phyloP scores from a whole-genome alignment of 208 protist species.

The Trichomonas vaginalis region DNA sequence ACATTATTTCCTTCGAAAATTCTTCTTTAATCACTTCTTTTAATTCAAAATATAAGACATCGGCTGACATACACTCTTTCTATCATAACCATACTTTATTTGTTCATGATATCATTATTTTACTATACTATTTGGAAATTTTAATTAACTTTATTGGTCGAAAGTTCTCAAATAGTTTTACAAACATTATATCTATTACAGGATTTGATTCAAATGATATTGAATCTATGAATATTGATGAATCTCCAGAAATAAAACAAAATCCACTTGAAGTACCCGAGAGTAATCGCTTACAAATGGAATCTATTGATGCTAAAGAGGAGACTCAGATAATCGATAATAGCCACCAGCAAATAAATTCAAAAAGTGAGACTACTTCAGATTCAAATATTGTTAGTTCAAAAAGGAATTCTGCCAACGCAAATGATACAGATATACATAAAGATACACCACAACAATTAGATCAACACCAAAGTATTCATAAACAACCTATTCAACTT shows the following conservation, averaged over 20 bases:
- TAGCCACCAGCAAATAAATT: too few relatives aligned
- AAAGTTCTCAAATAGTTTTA: neutral
- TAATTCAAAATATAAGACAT: neutral
- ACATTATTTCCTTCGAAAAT: neutral
- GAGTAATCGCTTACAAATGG: too few relatives aligned
- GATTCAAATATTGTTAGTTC: too few relatives aligned
- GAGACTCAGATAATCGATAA: too few relatives aligned
- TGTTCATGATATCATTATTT: neutral
- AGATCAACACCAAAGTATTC: too few relatives aligned
- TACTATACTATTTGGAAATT: neutral
- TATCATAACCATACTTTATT: neutral
- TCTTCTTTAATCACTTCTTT: neutral
- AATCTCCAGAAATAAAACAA: neutral
- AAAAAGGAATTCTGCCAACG: too few relatives aligned
- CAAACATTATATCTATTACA: neutral
- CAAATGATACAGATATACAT: too few relatives aligned
- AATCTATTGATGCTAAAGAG: too few relatives aligned
- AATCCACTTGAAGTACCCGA: neutral
- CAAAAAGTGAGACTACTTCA: too few relatives aligned
- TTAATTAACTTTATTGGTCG: neutral
- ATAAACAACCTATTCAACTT: too few relatives aligned
- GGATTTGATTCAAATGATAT: neutral
- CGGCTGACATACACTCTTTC: neutral
- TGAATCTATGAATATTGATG: neutral
- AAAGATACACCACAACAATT: too few relatives aligned